Percentiles rank a stretch among this genome's conserved stretches.
These are phyloP conservation scores for Lodderomyces orthopsilosis DNA, from an alignment of 1,139 yeast species.

Conservation along the genomic window DNA sequence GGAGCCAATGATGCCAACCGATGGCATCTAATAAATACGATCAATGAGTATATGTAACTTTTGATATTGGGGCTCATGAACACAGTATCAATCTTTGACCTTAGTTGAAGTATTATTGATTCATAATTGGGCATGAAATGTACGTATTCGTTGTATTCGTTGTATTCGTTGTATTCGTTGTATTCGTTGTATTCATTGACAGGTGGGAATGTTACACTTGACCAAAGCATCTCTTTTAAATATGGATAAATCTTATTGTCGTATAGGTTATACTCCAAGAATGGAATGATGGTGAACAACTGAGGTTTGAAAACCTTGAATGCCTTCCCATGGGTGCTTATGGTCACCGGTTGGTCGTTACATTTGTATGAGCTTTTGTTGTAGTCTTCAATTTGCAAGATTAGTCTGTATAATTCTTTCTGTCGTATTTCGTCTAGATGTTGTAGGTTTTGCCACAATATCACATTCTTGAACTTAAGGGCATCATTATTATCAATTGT, in stretches of 20 bases:
- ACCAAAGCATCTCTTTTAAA: conserved; percentile 42
- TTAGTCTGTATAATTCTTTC: conserved; percentile 23
- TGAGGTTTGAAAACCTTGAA: conserved; percentile 19
- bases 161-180: too few species aligned
- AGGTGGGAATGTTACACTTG: conserved; percentile 18
- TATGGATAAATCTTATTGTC: conserved; percentile 24
- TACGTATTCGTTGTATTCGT: background rate
- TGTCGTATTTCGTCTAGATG: conserved; percentile 19
- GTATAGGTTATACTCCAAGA: conserved; percentile 18
- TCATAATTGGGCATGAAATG: conserved; percentile 5
- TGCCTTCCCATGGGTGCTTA: conserved; percentile 11
- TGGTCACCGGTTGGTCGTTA: conserved; percentile 5
- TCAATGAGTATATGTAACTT: conserved; percentile 37
- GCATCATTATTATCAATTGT: conserved; percentile 7
- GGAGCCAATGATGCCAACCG: conserved; percentile 41
- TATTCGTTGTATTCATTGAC: background rate
- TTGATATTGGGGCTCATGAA: conserved; percentile 37
- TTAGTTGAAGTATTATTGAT: conserved; percentile 10
- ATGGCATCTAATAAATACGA: conserved; percentile 40
- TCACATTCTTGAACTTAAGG: conserved; percentile 16
- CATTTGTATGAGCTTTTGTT: conserved; percentile 19
- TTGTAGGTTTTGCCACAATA: conserved; percentile 29
- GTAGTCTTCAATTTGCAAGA: conserved; percentile 32
- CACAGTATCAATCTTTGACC: conserved; percentile 18
- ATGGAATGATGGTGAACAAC: conserved; percentile 25